These are phyloP conservation scores for Lachnellula hyalina DNA, from an alignment of 2,329 filamentous ascomycete species.

Conservation along the genomic window DNA sequence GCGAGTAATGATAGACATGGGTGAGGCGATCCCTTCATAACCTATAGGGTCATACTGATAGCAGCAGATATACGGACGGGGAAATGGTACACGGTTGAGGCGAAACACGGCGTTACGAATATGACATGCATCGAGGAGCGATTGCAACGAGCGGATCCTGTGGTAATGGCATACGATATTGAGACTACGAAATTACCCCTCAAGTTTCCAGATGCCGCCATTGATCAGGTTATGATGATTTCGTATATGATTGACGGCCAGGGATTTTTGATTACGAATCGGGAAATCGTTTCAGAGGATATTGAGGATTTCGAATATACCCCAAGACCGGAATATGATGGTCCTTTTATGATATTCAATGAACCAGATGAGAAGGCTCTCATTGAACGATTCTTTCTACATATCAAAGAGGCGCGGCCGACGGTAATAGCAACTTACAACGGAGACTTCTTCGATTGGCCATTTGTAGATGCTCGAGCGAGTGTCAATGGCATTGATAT, in stretches of 20 bases:
- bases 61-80: slow-evolving; percentile 80
- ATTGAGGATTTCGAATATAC: slow-evolving; percentile 98
- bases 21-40: slow-evolving; percentile 38
- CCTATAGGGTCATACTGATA: slow-evolving; percentile 14
- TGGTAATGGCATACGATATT: slow-evolving; percentile 99
- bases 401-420: slow-evolving; percentile 89
- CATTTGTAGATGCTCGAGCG: slow-evolving; percentile 89
- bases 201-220: slow-evolving; percentile 90
- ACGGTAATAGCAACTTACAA: slow-evolving; percentile 99
- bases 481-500: slow-evolving; percentile 96
- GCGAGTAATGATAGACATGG: slow-evolving; percentile 92
- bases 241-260: slow-evolving; percentile 99
- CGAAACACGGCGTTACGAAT: slow-evolving; percentile 84
- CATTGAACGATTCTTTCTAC: slow-evolving; percentile 87
- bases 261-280: slow-evolving; percentile 95
- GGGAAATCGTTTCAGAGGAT: slow-evolving; percentile 95
- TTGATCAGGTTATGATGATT: slow-evolving; percentile 99
- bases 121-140: slow-evolving; percentile 81
- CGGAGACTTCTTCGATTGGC: slow-evolving; percentile 99
- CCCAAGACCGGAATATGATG: slow-evolving; percentile 90
- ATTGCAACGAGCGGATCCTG: slow-evolving; percentile 84
- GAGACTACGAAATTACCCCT: slow-evolving; percentile 93
- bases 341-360: slow-evolving; percentile 97
- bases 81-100: slow-evolving; percentile 95
- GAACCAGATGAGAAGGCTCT: slow-evolving; percentile 87